Evolutionary conservation across 441 rosid genomes (phyloP), one percentile per base, ranked within the genome.

Genomic region (Populus hybrid): DNA sequence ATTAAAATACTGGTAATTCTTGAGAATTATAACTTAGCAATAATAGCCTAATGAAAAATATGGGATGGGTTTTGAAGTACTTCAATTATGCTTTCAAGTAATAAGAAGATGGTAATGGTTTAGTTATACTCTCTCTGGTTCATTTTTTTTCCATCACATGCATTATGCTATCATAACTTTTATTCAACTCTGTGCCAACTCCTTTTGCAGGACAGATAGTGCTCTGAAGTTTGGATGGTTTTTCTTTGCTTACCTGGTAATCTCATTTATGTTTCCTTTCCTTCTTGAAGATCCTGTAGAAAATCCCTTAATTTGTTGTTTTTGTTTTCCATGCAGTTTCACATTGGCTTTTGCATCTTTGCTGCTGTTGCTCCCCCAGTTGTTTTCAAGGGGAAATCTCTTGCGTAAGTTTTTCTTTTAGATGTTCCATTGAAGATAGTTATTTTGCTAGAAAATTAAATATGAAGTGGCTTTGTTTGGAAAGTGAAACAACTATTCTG

Each of bases 321-420:
- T 26, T 68, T 78, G 81, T 79, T 79, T 69, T 72, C 46, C 64
- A 63, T 83, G 83, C 93, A 97, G 99, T 5, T 97, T 65, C 99
- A 97, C 79, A 86, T 97, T 76, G 98, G 88, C 69, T 97, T 97
- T 82, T 90, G 94, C 80, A 79, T 92, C 83, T 89, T 95, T 81
- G 95, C 99, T 82, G 85, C 95, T 10, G 90, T 97, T 74, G 99
- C 99, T 84, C 98, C 99, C 79, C 99, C 99, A 67, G 73, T 97
- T 76, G 88, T 95, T 85, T 97, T 97, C 89, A 90, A 91, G 88
- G 99, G 99, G 76, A 95, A 93, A 76, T 95, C 99, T 66, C 95
- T 97, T 75, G 85, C 98, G 99, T 97, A 91, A 89, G 88, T 85
- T 77, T 59, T 76, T 72, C 72, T 74, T 81, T 35, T 11, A 35